Conservation (phyloP, 225 moss, liverwort and hornwort species). For the Ulota crispa region DNA sequence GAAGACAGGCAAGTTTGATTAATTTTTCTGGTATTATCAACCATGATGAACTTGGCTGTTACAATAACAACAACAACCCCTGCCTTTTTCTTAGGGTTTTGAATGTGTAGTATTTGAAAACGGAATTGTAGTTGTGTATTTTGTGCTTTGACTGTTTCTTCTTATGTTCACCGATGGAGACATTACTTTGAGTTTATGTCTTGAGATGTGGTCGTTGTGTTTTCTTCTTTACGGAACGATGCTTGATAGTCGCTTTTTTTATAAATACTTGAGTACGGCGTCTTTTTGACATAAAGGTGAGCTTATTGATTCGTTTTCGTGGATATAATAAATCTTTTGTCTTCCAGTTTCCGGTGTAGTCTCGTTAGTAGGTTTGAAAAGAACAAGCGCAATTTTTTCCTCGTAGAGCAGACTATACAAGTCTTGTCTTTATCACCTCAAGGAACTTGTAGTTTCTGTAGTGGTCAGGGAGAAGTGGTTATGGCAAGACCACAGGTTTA, state of each 20-base stretch:
- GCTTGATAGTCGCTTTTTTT: neutral
- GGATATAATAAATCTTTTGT: neutral
- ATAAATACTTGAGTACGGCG: neutral
- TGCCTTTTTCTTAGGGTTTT: constrained; percentile 30
- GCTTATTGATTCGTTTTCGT: constrained; percentile 17
- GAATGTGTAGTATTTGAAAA: neutral
- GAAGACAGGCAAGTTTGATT: constrained; percentile 87
- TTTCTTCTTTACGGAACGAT: neutral
- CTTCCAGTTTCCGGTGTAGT: constrained; percentile 2
- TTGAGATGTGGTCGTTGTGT: neutral
- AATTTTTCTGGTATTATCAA: constrained; percentile 4
- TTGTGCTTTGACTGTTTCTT: neutral
- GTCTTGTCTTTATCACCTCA: neutral
- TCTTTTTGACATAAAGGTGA: neutral
- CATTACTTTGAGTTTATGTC: neutral
- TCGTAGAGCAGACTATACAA: constrained; percentile 9
- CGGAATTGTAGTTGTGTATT: neutral
- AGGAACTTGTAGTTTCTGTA: neutral
- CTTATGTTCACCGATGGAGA: neutral
- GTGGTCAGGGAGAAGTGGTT: constrained; percentile 14
- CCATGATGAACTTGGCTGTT: neutral
- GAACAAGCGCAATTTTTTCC: constrained; percentile 13
- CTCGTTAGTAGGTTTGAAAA: neutral
- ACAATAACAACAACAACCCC: neutral
- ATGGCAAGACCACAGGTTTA: neutral